Percentiles rank a stretch among this genome's conserved stretches.
Evolutionary conservation across 2,329 filamentous ascomycete genomes (phyloP).

Genomic region (Bipolaris cookei): DNA sequence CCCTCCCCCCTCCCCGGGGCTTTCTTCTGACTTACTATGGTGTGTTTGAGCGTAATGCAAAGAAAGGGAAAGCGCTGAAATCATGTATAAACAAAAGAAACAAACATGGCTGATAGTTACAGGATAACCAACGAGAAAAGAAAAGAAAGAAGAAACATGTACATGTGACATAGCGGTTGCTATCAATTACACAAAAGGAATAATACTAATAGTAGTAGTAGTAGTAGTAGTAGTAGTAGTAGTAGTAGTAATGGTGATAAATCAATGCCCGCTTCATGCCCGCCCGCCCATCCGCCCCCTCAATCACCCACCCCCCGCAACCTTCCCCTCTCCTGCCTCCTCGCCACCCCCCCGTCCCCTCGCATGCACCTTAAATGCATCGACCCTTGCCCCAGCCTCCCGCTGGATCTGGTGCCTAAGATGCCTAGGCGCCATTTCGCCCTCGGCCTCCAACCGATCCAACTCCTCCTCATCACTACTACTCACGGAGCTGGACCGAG

Average conservation of each 20-base stretch:
- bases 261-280: too few relatives aligned
- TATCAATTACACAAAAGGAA: neutral
- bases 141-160: neutral
- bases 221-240: neutral
- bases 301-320: neutral
- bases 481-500: conserved; percentile 54
- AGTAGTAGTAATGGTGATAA: too few relatives aligned
- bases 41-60: neutral
- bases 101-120: too few relatives aligned
- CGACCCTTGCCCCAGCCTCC: conserved; percentile 31
- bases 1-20: neutral
- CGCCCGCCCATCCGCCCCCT: neutral
- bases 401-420: conserved; percentile 39
- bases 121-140: neutral
- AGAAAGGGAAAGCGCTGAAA: neutral
- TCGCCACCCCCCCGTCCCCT: conserved; percentile 32
- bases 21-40: too few relatives aligned
- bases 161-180: neutral
- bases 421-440: conserved; percentile 31
- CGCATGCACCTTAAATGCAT: conserved; percentile 34
- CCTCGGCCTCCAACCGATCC: conserved; percentile 47
- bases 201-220: neutral
- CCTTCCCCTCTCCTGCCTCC: conserved; percentile 17
- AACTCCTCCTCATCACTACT: conserved; percentile 66
- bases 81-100: too few relatives aligned